A percentile compares a stretch with the other conserved stretches of the same genome.
phyloP scores from a whole-genome alignment of 1,284 basidiomycete species.

The Xanthoconium separans region DNA sequence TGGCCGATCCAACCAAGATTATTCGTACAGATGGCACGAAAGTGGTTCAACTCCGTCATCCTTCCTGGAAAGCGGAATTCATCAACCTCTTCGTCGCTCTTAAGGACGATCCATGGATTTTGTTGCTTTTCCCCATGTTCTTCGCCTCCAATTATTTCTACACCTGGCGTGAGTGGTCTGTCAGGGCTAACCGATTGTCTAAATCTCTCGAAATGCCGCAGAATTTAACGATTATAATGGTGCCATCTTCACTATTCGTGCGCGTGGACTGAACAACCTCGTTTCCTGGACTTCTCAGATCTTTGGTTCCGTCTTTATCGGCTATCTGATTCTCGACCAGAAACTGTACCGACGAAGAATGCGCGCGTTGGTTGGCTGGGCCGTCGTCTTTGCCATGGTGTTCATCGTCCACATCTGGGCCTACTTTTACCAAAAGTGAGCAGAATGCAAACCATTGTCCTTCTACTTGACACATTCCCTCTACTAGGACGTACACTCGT shows the following conservation, averaged over 20 bases:
- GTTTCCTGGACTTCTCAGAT: slow-evolving; percentile 41
- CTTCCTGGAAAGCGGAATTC: slow-evolving; percentile 39
- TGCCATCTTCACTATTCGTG: slow-evolving; percentile 39
- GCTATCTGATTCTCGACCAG: slow-evolving; percentile 42
- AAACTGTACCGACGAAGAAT: slow-evolving; percentile 40
- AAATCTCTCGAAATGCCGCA: slow-evolving; percentile 8
- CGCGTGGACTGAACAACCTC: slow-evolving; percentile 38
- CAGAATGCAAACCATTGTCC: not conserved
- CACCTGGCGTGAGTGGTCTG: slow-evolving; percentile 33
- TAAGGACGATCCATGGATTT: slow-evolving; percentile 34
- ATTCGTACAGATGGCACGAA: slow-evolving; percentile 37
- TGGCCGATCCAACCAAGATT: slow-evolving; percentile 38
- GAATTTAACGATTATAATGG: slow-evolving; percentile 43
- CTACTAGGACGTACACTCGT: slow-evolving; percentile 27
- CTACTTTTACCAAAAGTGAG: slow-evolving; percentile 53
- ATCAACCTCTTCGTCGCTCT: slow-evolving; percentile 35
- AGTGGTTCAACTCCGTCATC: slow-evolving; percentile 28
- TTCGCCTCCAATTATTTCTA: slow-evolving; percentile 40
- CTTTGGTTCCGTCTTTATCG: slow-evolving; percentile 39
- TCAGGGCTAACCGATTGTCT: not conserved
- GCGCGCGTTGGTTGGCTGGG: slow-evolving; percentile 51
- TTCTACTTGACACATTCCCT: not conserved
- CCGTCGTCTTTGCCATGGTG: slow-evolving; percentile 45
- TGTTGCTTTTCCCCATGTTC: slow-evolving; percentile 41
- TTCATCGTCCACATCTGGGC: slow-evolving; percentile 52